phyloP scores from a whole-genome alignment of 768 basidiomycete genomes.

The Suillus lakei region DNA sequence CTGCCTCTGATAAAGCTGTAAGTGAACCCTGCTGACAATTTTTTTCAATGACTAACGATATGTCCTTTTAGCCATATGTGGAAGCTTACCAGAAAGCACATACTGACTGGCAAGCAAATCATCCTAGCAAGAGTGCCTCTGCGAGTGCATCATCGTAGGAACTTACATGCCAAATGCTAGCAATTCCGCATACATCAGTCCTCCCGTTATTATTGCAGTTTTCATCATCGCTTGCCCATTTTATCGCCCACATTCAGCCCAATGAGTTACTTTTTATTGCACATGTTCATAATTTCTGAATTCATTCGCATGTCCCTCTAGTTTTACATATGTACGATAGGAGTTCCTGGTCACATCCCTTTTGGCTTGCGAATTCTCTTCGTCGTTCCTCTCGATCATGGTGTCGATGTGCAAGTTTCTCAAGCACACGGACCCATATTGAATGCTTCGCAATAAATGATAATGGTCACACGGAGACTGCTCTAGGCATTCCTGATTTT shows the following conservation, averaged over 20 bases:
- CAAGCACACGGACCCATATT: neutral
- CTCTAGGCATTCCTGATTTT: too few relatives aligned
- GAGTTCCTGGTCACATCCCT: neutral
- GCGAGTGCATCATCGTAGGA: neutral
- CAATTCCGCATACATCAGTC: neutral
- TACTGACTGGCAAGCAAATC: neutral
- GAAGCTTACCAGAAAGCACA: slow-evolving; percentile 10
- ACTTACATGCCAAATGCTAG: neutral
- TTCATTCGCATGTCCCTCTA: neutral
- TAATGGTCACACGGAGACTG: neutral
- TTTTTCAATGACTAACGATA: neutral
- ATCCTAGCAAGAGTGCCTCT: neutral
- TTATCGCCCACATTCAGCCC: neutral
- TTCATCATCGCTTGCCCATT: neutral
- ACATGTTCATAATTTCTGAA: slow-evolving; percentile 1
- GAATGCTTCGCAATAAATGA: neutral
- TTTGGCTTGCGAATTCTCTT: neutral
- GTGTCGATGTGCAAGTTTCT: neutral
- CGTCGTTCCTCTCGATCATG: neutral
- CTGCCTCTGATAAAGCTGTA: slow-evolving; percentile 36
- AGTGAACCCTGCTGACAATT: slow-evolving; percentile 2
- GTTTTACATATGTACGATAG: neutral
- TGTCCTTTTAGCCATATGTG: slow-evolving; percentile 11
- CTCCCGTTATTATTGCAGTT: neutral
- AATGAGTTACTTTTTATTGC: neutral